These are phyloP conservation scores for Eimeria falciformis DNA, from an alignment of 169 alveolate genomes.

Conservation along the genomic window DNA sequence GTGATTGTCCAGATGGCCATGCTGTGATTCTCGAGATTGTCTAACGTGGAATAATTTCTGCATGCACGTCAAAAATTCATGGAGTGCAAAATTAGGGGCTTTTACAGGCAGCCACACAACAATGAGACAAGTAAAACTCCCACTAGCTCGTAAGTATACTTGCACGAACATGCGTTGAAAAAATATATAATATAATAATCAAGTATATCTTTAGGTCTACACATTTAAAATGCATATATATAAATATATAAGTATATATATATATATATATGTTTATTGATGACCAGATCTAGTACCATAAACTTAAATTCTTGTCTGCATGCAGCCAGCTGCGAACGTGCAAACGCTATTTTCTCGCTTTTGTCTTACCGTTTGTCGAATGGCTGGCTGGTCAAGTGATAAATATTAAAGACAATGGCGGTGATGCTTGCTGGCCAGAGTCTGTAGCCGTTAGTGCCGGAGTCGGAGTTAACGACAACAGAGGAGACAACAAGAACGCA, in stretches of 20 bases:
- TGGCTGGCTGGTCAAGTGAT: slow-evolving; percentile 87
- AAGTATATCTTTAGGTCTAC: not conserved
- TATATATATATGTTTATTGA: not conserved
- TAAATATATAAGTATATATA: too few relatives aligned
- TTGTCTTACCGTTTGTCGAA: slow-evolving; percentile 86
- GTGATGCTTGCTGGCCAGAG: slow-evolving; percentile 85
- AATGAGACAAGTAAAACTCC: not conserved
- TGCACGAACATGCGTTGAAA: not conserved
- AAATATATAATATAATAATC: not conserved
- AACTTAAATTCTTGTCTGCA: not conserved
- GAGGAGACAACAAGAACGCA: slow-evolving; percentile 86
- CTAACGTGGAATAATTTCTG: slow-evolving; percentile 86
- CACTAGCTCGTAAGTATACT: not conserved
- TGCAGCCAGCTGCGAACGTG: not conserved
- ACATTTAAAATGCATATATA: not conserved
- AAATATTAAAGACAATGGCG: slow-evolving; percentile 84
- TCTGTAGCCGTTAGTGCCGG: slow-evolving; percentile 82
- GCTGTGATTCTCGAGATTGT: slow-evolving; percentile 87
- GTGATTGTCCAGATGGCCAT: slow-evolving; percentile 89
- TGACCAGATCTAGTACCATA: not conserved
- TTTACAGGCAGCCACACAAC: not conserved
- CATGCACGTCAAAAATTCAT: not conserved
- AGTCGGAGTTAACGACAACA: slow-evolving; percentile 84
- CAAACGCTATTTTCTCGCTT: not conserved
- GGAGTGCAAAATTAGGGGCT: not conserved